Base-by-base conservation (phyloP, 805 yeast species). In the Metschnikowia corniflorae region DNA sequence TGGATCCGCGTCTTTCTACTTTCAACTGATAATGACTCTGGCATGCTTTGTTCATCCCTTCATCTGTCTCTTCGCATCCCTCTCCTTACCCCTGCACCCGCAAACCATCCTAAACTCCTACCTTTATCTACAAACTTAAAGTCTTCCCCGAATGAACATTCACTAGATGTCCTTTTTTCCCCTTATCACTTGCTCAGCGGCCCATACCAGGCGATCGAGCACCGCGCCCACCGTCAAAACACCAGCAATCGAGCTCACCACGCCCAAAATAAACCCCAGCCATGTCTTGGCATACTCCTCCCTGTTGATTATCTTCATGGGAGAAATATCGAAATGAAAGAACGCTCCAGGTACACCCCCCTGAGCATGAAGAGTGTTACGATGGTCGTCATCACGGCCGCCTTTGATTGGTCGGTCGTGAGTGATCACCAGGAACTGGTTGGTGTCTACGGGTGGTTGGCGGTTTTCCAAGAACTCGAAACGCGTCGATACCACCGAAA, bases 331-430 rank as follows among this genome's bases (percentile, higher is more conserved):
- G 63, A 89, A 89, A 51, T 80, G 70, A 65, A 93, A 77, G 59
- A 80, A 86, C 3, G 88, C 72, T 4, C 97, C 96, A 0, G 98
- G 97, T 12, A 83, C 68, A 6, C 98, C 98, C 13, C 97, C 96
- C 37, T 77, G 68, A 2, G 82, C 75, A 47, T 84, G 93, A 16
- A 81, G 46, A 0, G 96, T 86, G 57, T 86, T 81, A 29, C 88
- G 89, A 61, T 93, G 96, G 57, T 91, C 97, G 16, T 74, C 83
- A 55, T 91, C 98, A 41, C 82, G 71, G 21, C 97, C 98, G 14
- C 97, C 97, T 15, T 31, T 46, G 21, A 88, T 57, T 7, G 96
- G 91, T 46, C 97, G 75, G 51, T 85, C 89, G 60, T 93, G 98
- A 35, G 75, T 73, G 1, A 96, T 87, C 7, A 83, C 91, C 2